A percentile compares a stretch with the other conserved stretches of the same genome.
These are phyloP conservation scores for Diaporthe ampelina DNA, from an alignment of 2,329 filamentous ascomycete genomes.

Conservation along the genomic window DNA sequence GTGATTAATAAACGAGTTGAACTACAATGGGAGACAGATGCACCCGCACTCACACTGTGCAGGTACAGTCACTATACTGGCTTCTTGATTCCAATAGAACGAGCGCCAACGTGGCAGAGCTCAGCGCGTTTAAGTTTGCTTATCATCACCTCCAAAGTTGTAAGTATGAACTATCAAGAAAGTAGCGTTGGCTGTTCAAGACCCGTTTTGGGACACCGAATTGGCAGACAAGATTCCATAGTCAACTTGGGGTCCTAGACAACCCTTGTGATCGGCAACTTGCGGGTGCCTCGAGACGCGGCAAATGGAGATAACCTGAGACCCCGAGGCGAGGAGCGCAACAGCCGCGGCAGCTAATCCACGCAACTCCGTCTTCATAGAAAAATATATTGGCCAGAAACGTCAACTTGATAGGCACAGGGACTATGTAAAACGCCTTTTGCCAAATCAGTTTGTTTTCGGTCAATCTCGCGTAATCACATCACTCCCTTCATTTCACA, in stretches of 20 bases:
- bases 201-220: not conserved
- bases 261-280: not conserved
- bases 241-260: too few relatives aligned
- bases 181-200: not conserved
- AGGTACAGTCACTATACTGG: too few relatives aligned
- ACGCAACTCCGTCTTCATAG: not conserved
- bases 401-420: not conserved
- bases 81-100: too few relatives aligned
- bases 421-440: not conserved
- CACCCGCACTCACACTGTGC: too few relatives aligned
- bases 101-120: not conserved
- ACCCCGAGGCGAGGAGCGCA: not conserved
- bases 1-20: too few relatives aligned
- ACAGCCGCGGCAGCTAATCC: not conserved
- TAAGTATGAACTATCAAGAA: not conserved
- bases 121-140: not conserved
- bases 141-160: not conserved
- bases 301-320: conserved; percentile 7
- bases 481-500: not conserved
- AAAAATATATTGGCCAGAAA: not conserved
- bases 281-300: conserved; percentile 30
- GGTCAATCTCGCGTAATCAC: not conserved
- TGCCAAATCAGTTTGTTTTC: too few relatives aligned
- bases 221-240: not conserved
- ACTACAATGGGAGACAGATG: too few relatives aligned